Percentiles rank a stretch among this genome's conserved stretches.
Conservation (phyloP, 495 filamentous ascomycete genomes). For the Penicillium dipodomyicola region DNA sequence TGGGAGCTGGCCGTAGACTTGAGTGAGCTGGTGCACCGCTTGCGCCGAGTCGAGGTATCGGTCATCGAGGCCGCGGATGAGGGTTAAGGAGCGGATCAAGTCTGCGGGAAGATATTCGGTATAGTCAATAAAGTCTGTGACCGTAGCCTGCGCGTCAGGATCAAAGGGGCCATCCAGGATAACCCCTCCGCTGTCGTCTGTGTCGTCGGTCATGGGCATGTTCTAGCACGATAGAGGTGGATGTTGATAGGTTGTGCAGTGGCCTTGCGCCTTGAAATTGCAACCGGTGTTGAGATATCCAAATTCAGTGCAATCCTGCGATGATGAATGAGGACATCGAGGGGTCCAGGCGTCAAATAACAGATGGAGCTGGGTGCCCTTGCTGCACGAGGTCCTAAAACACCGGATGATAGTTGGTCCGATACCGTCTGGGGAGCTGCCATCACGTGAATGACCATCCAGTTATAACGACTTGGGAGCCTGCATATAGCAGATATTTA, state of each 20-base stretch:
- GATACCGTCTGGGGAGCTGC: background rate
- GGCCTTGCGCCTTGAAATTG: background rate
- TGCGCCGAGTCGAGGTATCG: slow-evolving; percentile 64
- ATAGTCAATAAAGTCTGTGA: slow-evolving; percentile 94
- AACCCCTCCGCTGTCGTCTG: slow-evolving; percentile 46
- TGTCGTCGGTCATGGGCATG: slow-evolving; percentile 37
- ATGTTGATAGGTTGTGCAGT: background rate
- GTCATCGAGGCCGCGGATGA: slow-evolving; percentile 79
- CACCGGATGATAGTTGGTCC: slow-evolving; percentile 9
- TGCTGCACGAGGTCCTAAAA: slow-evolving; percentile 9
- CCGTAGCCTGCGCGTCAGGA: slow-evolving; percentile 89
- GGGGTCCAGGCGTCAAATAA: background rate
- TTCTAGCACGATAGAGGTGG: slow-evolving; percentile 4
- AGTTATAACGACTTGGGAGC: too few relatives aligned
- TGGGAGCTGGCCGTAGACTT: slow-evolving; percentile 70
- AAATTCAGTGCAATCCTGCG: background rate
- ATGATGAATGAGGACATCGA: background rate
- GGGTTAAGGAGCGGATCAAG: slow-evolving; percentile 81
- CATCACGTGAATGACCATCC: background rate
- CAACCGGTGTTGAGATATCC: too few relatives aligned
- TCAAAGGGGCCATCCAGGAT: slow-evolving; percentile 58
- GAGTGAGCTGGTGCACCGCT: slow-evolving; percentile 69
- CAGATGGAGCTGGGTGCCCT: slow-evolving; percentile 4
- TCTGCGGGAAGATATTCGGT: slow-evolving; percentile 96
- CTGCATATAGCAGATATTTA: too few relatives aligned